These are phyloP conservation scores for Diplocarpon mali DNA, from an alignment of 2,329 filamentous ascomycete genomes.

Conservation along the genomic window DNA sequence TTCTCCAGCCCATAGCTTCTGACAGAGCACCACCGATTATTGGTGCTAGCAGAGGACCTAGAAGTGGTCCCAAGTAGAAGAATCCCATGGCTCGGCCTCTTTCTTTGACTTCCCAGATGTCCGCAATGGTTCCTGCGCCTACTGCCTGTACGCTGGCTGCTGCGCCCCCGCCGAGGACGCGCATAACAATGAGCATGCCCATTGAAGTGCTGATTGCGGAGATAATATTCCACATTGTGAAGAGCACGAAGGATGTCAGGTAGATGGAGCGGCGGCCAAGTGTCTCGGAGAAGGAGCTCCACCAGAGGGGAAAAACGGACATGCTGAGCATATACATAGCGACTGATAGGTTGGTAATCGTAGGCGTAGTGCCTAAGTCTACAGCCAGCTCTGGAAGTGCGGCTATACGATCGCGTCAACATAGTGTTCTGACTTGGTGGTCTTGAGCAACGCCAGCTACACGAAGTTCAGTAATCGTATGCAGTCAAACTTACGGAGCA, in stretches of 20 bases:
- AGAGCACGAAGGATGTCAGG: constrained; percentile 60
- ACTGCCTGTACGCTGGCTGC: constrained; percentile 74
- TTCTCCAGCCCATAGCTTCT: constrained; percentile 59
- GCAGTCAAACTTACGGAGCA: constrained; percentile 32
- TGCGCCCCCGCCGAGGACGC: constrained; percentile 62
- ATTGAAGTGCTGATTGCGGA: constrained; percentile 60
- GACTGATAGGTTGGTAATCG: constrained; percentile 63
- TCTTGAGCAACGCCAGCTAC: not conserved
- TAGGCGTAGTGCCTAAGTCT: constrained; percentile 50
- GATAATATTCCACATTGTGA: constrained; percentile 58
- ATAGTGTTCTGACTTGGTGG: not conserved
- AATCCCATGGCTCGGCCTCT: constrained; percentile 71
- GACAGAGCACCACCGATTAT: constrained; percentile 67
- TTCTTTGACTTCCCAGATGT: constrained; percentile 65
- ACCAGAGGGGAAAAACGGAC: constrained; percentile 80
- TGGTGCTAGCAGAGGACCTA: constrained; percentile 63
- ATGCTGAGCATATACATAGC: constrained; percentile 70
- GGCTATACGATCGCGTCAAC: constrained; percentile 35
- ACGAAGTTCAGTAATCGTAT: not conserved
- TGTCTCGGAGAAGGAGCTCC: constrained; percentile 64
- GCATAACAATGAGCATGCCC: constrained; percentile 66
- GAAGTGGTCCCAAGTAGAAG: constrained; percentile 70
- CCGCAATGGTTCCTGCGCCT: constrained; percentile 72
- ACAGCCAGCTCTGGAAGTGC: constrained; percentile 52
- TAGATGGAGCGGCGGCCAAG: constrained; percentile 70